phyloP scores from a whole-genome alignment of 2,329 filamentous ascomycete genomes.

The Penicillium paneum region DNA sequence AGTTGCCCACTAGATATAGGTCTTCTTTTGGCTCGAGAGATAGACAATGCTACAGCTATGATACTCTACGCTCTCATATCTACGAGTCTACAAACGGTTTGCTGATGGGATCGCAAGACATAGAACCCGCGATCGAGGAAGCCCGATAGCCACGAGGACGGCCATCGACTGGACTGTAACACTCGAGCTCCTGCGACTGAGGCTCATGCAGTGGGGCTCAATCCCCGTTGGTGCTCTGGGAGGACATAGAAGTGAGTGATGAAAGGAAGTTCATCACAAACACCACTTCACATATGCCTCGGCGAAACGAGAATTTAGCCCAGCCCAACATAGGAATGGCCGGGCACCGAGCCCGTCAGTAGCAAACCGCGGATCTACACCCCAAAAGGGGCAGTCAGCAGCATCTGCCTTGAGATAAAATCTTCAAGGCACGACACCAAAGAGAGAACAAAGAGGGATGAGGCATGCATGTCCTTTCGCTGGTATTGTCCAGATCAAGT shows the following conservation, averaged over 20 bases:
- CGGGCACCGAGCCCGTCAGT: neutral
- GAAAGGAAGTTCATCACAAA: neutral
- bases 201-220: neutral
- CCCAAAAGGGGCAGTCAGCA: conserved; percentile 10
- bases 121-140: neutral
- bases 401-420: conserved; percentile 8
- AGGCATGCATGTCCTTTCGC: conserved; percentile 70
- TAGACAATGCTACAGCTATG: neutral
- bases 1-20: neutral
- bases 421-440: conserved; percentile 9
- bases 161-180: neutral
- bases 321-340: neutral
- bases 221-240: neutral
- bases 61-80: neutral
- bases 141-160: neutral
- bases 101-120: neutral
- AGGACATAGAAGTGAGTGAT: neutral
- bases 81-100: neutral
- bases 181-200: neutral
- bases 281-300: neutral
- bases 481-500: conserved; percentile 98
- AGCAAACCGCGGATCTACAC: conserved; percentile 19
- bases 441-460: conserved; percentile 4
- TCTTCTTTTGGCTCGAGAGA: neutral
- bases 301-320: neutral